Percentiles rank a stretch among this genome's conserved stretches.
Evolutionary conservation across 495 filamentous ascomycete genomes (phyloP).

Genomic region (Penicillium paradoxum): DNA sequence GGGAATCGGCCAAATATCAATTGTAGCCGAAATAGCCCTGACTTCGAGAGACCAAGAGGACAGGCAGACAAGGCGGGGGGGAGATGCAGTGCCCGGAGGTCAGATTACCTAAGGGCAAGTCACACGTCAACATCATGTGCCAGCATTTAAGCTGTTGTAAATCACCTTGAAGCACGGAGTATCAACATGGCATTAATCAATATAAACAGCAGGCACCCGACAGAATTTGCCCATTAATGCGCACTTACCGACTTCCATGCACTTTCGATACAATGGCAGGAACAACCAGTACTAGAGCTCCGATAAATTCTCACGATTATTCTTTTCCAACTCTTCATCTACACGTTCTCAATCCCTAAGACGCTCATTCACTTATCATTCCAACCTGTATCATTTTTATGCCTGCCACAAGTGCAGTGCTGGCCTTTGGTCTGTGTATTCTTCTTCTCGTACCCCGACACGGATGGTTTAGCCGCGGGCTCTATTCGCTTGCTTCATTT

Average conservation of each 20-base stretch:
- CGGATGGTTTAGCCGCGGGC: neutral
- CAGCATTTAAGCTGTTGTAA: neutral
- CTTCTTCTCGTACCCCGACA: neutral
- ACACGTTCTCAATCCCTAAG: constrained; percentile 1
- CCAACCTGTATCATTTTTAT: neutral
- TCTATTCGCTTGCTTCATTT: constrained; percentile 6
- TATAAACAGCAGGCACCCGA: neutral
- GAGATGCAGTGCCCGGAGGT: constrained; percentile 7
- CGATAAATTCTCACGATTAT: neutral
- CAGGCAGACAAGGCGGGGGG: constrained; percentile 32
- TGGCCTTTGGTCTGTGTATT: neutral
- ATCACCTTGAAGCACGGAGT: neutral
- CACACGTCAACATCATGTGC: constrained; percentile 22
- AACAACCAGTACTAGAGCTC: neutral
- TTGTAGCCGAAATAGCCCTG: constrained; percentile 3
- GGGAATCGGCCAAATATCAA: neutral
- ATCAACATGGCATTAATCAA: neutral
- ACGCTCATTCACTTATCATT: neutral
- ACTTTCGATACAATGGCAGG: neutral
- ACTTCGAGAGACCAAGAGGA: constrained; percentile 5
- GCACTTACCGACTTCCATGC: neutral
- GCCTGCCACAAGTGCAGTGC: neutral
- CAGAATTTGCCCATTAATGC: neutral
- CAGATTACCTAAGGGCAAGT: constrained; percentile 17
- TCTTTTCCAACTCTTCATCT: neutral